These are phyloP conservation scores for Ambrosiella xylebori DNA, from an alignment of 2,329 filamentous ascomycete species.

Conservation along the genomic window DNA sequence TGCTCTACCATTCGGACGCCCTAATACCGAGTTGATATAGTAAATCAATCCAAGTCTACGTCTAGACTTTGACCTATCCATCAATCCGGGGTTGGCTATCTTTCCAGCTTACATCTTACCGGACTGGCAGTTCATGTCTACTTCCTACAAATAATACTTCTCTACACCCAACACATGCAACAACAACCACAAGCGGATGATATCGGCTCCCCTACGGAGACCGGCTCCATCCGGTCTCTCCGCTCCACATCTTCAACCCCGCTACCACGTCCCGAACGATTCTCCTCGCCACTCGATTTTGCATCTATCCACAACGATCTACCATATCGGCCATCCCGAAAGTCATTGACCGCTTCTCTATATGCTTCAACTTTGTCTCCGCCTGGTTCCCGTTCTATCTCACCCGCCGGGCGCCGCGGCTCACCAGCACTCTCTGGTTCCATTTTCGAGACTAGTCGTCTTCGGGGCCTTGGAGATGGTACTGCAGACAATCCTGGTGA, in stretches of 20 bases:
- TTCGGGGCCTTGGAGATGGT: slow-evolving; percentile 28
- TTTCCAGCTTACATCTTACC: too few relatives aligned
- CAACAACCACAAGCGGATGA: slow-evolving; percentile 39
- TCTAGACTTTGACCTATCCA: background rate
- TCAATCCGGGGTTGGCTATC: background rate
- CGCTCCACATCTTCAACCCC: slow-evolving; percentile 45
- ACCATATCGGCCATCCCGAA: slow-evolving; percentile 25
- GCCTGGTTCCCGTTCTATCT: slow-evolving; percentile 49
- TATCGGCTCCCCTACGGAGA: slow-evolving; percentile 43
- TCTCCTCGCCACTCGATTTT: slow-evolving; percentile 11
- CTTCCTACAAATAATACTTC: too few relatives aligned
- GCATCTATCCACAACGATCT: slow-evolving; percentile 6
- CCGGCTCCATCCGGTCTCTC: slow-evolving; percentile 44
- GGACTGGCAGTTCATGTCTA: too few relatives aligned
- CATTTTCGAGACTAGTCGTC: slow-evolving; percentile 33
- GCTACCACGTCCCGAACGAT: slow-evolving; percentile 27
- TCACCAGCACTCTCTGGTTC: slow-evolving; percentile 41
- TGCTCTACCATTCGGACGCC: too few relatives aligned
- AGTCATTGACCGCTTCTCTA: slow-evolving; percentile 36
- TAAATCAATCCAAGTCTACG: background rate
- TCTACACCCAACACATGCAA: slow-evolving; percentile 21
- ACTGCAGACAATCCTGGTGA: slow-evolving; percentile 32
- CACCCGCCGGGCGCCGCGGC: slow-evolving; percentile 38
- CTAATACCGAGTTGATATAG: too few relatives aligned
- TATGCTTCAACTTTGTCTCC: slow-evolving; percentile 52